Evolutionary conservation across 2,329 filamentous ascomycete genomes (phyloP), one percentile per base, ranked within the genome.

Genomic region (Macrophomina phaseolina): DNA sequence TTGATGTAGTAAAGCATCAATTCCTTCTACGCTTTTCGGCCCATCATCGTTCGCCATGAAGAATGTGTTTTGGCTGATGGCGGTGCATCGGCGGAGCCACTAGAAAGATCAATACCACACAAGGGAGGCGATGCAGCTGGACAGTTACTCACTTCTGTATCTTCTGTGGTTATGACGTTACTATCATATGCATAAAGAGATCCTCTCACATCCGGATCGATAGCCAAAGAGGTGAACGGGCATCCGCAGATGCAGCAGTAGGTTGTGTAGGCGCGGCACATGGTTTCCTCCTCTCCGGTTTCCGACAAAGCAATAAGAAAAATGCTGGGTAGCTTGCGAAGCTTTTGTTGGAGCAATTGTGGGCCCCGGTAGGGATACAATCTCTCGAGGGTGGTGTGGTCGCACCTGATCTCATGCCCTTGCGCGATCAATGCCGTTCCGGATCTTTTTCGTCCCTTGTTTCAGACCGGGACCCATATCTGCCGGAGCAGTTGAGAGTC

Each of bases 161-260:
- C 61, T 32, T 64, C 48, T 3, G 28, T 23, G 2, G 46, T 40
- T 4, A 64, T 2, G 2, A 64, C 12, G 14, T 38, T 36, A 16
- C 7, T 5, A 34, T 64, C 61, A 12, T 64, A 64, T 9, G 61
- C 52, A 34, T 64, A 53, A 1, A 32, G 61, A n/a, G 61, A 64
- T 7, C 36, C 48, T 36, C 48, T 38, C 6, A 46, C 16, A n/a
- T 52, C 49, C n/a, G 36, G 48, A 32, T 64, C 46, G 9, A 52
- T 40, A 30, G 51, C 58, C 58, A 49, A 32, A 8, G 42, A n/a
- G 45, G 48, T 45, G 14, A 64, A 53, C n/a, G 61, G 61, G 8
- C 48, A 52, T 52, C 61, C 61, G 49, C 61, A 64, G 48, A 64
- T 45, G 61, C 61, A 52, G 61, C 61, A 64, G 48, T 64, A 64